Evolutionary conservation across 129 eudicot species (phyloP).

Genomic region (Artemisia annua): DNA sequence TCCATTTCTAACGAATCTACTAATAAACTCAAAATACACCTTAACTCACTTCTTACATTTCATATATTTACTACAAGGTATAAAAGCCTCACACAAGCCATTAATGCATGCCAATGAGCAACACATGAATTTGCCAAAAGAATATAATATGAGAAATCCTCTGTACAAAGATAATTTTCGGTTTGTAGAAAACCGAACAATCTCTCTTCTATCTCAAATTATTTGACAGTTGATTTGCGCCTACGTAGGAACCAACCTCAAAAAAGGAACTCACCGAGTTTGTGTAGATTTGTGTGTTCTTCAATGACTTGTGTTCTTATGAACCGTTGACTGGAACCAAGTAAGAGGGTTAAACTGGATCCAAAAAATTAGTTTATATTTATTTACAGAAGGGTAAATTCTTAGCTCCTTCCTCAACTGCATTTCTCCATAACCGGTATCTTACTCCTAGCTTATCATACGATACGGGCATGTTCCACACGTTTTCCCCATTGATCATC

Average conservation of each 20-base stretch:
- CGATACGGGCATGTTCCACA: constrained; percentile 93
- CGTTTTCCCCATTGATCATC: constrained; percentile 81
- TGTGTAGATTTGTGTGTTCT: constrained; percentile 10
- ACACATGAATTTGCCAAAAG: constrained; percentile 18
- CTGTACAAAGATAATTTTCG: constrained; percentile 25
- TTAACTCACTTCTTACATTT: constrained; percentile 23
- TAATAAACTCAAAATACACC: constrained; percentile 18
- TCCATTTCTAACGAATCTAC: constrained; percentile 4
- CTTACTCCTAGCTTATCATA: constrained; percentile 95
- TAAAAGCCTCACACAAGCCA: constrained; percentile 18
- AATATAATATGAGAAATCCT: constrained; percentile 20
- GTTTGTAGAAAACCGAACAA: constrained; percentile 24
- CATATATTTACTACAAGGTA: constrained; percentile 14
- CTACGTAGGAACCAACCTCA: constrained; percentile 12
- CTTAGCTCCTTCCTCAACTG: constrained; percentile 67
- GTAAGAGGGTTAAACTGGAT: constrained; percentile 31
- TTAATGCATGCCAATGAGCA: constrained; percentile 15
- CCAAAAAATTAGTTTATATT: constrained; percentile 37
- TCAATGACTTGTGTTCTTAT: constrained; percentile 13
- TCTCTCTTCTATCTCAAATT: constrained; percentile 22
- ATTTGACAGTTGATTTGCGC: constrained; percentile 12
- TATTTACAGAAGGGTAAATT: constrained; percentile 48
- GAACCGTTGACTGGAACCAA: constrained; percentile 6
- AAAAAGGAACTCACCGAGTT: background rate
- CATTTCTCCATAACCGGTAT: constrained; percentile 89